phyloP scores from a whole-genome alignment of 257 asterid genomes.

The Knoxia roxburghii region DNA sequence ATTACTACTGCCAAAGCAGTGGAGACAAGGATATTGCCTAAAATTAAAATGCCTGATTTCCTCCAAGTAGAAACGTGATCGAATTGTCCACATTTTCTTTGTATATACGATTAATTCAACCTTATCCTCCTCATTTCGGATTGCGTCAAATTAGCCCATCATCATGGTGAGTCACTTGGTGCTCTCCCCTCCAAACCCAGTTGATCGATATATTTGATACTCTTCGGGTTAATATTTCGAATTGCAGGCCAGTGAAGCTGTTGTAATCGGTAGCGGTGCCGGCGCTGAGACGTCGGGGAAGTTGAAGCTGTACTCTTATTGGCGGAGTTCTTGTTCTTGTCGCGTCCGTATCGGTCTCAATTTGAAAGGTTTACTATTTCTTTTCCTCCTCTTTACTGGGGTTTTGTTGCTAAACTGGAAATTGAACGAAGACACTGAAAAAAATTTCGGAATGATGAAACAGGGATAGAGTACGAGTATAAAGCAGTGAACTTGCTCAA shows the following conservation, averaged over 20 bases:
- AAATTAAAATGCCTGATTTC: no score
- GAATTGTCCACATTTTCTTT: no score
- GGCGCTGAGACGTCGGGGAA: conserved; percentile 35
- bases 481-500: conserved; percentile 62
- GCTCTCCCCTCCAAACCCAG: neutral
- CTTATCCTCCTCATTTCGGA: no score
- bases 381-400: neutral
- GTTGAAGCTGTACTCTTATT: conserved; percentile 66
- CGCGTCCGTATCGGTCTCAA: conserved; percentile 80
- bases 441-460: neutral
- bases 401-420: neutral
- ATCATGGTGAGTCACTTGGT: conserved; percentile 10
- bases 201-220: neutral
- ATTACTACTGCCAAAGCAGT: no score
- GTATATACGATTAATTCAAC: no score
- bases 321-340: conserved; percentile 81
- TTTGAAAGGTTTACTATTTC: conserved; percentile 43
- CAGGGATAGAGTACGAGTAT: conserved; percentile 74
- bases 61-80: no score
- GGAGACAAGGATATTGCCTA: no score
- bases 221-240: neutral
- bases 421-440: neutral
- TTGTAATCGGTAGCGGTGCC: neutral
- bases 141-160: neutral
- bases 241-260: conserved; percentile 5